Base-by-base conservation (phyloP, 139 green algal species). In the Mesostigma viride region DNA sequence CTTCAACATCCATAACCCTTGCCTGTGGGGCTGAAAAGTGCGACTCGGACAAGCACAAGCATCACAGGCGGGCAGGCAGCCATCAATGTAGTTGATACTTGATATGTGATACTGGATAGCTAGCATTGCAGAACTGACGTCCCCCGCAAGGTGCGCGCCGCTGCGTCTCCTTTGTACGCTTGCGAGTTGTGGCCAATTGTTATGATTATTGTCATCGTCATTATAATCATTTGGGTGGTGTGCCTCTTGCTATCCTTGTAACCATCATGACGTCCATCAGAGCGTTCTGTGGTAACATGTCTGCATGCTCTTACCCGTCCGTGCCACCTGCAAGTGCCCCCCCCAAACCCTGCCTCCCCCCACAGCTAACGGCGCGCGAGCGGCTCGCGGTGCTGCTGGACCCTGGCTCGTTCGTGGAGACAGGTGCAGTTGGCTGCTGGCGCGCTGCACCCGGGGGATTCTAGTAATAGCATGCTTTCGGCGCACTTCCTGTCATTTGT, bases 301-400 rank as follows among this genome's bases (percentile, higher is more conserved):
- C 2, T 20, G 58, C 17, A 35, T 11, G 20, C 20, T 8, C 67
- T 8, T 2, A 3, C 30, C 17, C 17, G 57, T 33, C 2, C 81
- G 78, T 61, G 65, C 70, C 56, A 85, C n/a, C 20, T 34, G 30
- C n/a, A 27, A 36, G n/a, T n/a, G n/a, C n/a, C n/a, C n/a, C n/a
- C n/a, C n/a, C n/a, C n/a, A n/a, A n/a, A n/a, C n/a, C n/a, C n/a
- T n/a, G n/a, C n/a, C 33, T 31, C 35, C 24, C 63, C 62, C 35
- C 24, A 24, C 65, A 86, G 74, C 72, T 89, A n/a, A 85, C 83
- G 0, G 82, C 83, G 14, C 70, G 82, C 26, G 83, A 89, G 76
- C 58, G 83, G 28, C 44, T 89, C 17, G 20, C 45, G 27, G 70
- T 71, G 28, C 77, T 88, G 34, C 65, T 88, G 3, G 83, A 88